Conservation (phyloP, 2,329 filamentous ascomycete species). For the Bipolaris gigantea region DNA sequence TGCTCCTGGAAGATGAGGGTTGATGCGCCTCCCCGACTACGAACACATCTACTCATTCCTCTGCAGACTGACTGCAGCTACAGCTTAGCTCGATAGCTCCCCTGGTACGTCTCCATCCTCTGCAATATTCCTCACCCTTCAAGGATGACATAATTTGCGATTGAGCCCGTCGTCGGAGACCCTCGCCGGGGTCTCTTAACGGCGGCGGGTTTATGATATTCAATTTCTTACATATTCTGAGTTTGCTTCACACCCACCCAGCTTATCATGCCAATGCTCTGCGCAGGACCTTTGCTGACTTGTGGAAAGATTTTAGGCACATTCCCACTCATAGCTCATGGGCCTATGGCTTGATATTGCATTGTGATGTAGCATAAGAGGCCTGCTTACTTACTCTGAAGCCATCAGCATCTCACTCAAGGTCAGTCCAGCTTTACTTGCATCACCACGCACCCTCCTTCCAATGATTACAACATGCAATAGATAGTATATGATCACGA, state of each 20-base stretch:
- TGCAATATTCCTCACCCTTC: slow-evolving; percentile 8
- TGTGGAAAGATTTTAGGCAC: slow-evolving; percentile 2
- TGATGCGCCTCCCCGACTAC: neutral
- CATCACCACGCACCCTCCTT: slow-evolving; percentile 36
- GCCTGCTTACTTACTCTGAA: neutral
- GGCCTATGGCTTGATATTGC: neutral
- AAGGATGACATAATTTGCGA: slow-evolving; percentile 99
- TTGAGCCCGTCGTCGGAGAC: slow-evolving; percentile 84
- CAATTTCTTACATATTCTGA: slow-evolving; percentile 99
- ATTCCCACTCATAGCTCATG: neutral
- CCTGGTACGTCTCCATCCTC: slow-evolving; percentile 28
- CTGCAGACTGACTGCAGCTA: slow-evolving; percentile 7
- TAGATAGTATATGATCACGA: slow-evolving; percentile 70
- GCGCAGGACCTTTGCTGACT: slow-evolving; percentile 1
- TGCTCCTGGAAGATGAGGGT: neutral
- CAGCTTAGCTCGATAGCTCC: neutral
- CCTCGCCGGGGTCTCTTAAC: slow-evolving; percentile 90
- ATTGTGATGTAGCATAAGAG: no score
- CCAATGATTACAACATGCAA: slow-evolving; percentile 67
- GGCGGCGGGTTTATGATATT: slow-evolving; percentile 79
- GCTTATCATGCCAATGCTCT: neutral
- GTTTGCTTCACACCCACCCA: slow-evolving; percentile 20
- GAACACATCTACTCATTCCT: neutral
- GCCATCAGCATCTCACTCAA: neutral
- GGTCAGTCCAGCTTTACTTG: slow-evolving; percentile 16